Evolutionary conservation across 768 basidiomycete species (phyloP).

Genomic region (Macrolepiota dolichaula): DNA sequence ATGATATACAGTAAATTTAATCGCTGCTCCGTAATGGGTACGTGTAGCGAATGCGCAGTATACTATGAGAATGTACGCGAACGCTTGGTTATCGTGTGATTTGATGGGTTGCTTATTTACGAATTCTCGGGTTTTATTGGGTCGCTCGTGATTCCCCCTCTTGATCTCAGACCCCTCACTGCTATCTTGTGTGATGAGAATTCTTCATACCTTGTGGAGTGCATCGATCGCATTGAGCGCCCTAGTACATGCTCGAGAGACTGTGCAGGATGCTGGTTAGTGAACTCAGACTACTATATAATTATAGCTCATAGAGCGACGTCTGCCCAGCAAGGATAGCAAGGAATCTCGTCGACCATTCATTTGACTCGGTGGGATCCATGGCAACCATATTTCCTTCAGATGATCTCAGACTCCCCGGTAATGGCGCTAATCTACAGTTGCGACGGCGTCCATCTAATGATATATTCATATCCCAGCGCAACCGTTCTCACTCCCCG

Average conservation of each 20-base stretch:
- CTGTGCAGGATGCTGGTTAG: conserved; percentile 47
- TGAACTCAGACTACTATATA: neutral
- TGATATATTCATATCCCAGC: conserved; percentile 26
- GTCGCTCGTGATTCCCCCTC: neutral
- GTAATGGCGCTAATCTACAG: conserved; percentile 20
- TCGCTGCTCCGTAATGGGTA: neutral
- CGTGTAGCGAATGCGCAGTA: neutral
- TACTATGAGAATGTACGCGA: conserved; percentile 2
- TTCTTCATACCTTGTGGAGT: neutral
- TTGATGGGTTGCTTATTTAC: neutral
- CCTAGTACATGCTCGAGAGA: conserved; percentile 27
- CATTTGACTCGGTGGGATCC: conserved; percentile 36
- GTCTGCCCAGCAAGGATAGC: conserved; percentile 36
- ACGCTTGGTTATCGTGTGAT: neutral
- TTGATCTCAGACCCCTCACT: neutral
- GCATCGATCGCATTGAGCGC: neutral
- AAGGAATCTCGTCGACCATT: conserved; percentile 36
- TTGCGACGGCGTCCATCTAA: neutral
- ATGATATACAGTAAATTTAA: neutral
- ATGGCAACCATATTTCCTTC: conserved; percentile 49
- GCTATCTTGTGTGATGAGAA: neutral
- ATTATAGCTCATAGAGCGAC: neutral
- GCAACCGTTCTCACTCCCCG: conserved; percentile 48
- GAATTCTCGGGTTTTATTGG: neutral
- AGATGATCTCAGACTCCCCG: conserved; percentile 34